These are phyloP conservation scores for Gaeumannomyces tritici DNA, from an alignment of 2,329 filamentous ascomycete species.

Conservation along the genomic window DNA sequence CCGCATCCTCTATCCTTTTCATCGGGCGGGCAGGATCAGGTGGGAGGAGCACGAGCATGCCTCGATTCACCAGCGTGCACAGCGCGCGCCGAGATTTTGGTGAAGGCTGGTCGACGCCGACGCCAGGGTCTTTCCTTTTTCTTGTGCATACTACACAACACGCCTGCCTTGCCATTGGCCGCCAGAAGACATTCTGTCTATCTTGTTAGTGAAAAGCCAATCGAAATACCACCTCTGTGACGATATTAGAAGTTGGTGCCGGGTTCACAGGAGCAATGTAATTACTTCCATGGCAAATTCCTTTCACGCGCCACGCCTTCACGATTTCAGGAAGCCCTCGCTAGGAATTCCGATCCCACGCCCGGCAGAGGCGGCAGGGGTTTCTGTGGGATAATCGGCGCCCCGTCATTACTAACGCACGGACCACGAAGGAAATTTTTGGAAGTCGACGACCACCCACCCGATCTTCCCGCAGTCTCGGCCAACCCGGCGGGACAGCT, in stretches of 20 bases:
- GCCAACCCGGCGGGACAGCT: neutral
- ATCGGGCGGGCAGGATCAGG: constrained; percentile 44
- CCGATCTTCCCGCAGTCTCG: neutral
- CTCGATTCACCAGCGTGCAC: neutral
- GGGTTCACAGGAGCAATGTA: too few relatives aligned
- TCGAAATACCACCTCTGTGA: neutral
- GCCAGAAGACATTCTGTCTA: too few relatives aligned
- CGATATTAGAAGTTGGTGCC: too few relatives aligned
- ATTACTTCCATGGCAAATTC: too few relatives aligned
- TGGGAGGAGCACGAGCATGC: constrained; percentile 41
- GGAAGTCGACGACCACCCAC: neutral
- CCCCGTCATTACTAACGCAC: neutral
- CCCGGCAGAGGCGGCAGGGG: neutral
- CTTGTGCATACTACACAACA: neutral
- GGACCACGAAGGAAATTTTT: constrained; percentile 2
- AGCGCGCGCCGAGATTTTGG: neutral
- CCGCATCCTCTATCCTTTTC: constrained; percentile 60
- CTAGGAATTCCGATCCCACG: neutral
- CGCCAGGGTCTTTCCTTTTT: neutral
- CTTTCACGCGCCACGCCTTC: too few relatives aligned
- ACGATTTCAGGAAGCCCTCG: neutral
- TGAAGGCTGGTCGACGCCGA: neutral
- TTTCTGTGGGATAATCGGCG: neutral
- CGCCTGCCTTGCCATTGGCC: too few relatives aligned
- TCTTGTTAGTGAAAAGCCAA: neutral